Evolutionary conservation across 2,329 filamentous ascomycete genomes (phyloP), one percentile per base, ranked within the genome.

Genomic region (Mycogone perniciosa): DNA sequence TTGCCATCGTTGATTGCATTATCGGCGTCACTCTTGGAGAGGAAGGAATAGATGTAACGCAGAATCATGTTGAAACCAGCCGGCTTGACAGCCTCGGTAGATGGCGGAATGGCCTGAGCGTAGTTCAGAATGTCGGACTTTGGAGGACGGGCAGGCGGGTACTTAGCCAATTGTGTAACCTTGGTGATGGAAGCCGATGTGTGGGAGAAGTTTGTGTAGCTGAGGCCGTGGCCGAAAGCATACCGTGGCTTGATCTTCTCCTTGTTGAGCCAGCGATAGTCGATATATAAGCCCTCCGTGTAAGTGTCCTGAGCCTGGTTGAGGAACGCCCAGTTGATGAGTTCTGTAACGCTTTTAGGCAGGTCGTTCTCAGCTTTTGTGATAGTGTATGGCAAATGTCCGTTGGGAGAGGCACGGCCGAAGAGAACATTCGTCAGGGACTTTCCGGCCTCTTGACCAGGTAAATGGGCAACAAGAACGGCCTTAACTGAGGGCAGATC

Each of bases 211-310:
- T 70, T 77, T 0, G 89, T 90, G 71, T 93, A 95, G 47, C 84
- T 88, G 2, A 96, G 76, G 0, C 91, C 92, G 54, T 84, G 91
- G 0, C 92, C 91, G 60, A 96, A 96, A 43, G 89, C 86, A 63
- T 85, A 96, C 1, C 87, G 85, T 1, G 91, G 91, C 5, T 75
- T 74, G 53, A 93, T 84, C 51, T 76, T 74, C 49, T 85, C 68
- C 63, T 86, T 88, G 72, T 96, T 90, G 59, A 96, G 91, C 67
- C 91, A 81, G 9, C 90, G 84, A 70, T 96, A 96, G 71, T 96
- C 92, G 58, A 95, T 84, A 63, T 91, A 91, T 0, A 96, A 70
- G 0, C 89, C 89, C 63, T 96, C 89, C 1, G 76, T 77, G 64
- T 93, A 95, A 56, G 89, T 84, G 59, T 95, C 88, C 62, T 95